Evolutionary conservation across 352 stramenopile species (phyloP).

Genomic region (Pythium phragmitis): DNA sequence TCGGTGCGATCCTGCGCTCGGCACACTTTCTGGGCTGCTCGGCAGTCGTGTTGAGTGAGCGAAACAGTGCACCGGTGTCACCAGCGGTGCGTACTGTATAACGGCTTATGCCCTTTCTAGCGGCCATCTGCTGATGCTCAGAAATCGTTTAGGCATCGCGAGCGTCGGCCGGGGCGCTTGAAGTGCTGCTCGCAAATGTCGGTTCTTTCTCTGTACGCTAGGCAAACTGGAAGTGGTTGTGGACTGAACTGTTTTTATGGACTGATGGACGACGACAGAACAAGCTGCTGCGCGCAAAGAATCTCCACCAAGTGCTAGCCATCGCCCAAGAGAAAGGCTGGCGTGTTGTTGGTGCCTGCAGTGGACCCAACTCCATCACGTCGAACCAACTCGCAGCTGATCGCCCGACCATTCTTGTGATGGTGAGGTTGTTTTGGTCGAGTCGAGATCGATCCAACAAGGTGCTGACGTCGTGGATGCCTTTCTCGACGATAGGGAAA

Average conservation of each 20-base stretch:
- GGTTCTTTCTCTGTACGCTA: constrained; percentile 1
- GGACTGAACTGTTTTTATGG: too few relatives aligned
- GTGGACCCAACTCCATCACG: constrained; percentile 66
- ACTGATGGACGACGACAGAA: constrained; percentile 29
- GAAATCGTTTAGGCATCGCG: constrained; percentile 44
- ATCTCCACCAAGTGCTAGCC: constrained; percentile 69
- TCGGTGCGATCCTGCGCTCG: constrained; percentile 76
- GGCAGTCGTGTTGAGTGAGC: constrained; percentile 64
- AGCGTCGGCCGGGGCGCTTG: constrained; percentile 69
- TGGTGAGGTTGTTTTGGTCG: constrained; percentile 42
- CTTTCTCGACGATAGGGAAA: constrained; percentile 48
- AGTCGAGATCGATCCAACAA: not conserved
- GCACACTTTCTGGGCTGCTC: constrained; percentile 76
- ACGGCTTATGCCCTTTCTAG: too few relatives aligned
- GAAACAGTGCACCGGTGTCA: constrained; percentile 70
- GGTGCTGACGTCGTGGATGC: not conserved
- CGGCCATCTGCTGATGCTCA: too few relatives aligned
- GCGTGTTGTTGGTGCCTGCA: constrained; percentile 71
- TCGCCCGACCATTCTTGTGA: constrained; percentile 76
- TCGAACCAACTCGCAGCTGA: constrained; percentile 45
- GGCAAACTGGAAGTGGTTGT: not conserved
- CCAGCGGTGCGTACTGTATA: constrained; percentile 37
- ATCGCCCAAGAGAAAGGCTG: constrained; percentile 67
- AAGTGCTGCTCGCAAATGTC: constrained; percentile 78
- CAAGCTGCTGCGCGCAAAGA: constrained; percentile 62